Evolutionary conservation across 2,329 filamentous ascomycete genomes (phyloP).

Genomic region (Aureobasidium sp.): DNA sequence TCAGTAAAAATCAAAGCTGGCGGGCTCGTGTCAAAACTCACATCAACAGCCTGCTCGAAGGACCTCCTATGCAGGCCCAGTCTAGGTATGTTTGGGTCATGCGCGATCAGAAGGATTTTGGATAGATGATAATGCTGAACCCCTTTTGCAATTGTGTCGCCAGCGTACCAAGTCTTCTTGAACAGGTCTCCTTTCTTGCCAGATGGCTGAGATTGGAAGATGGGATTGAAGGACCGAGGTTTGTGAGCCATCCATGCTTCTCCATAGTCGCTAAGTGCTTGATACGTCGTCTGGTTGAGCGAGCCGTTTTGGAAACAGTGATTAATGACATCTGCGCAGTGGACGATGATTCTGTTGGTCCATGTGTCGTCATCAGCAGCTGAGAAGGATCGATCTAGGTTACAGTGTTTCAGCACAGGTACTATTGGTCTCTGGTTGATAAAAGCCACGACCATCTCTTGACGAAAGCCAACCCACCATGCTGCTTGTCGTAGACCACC

Average conservation of each 20-base stretch:
- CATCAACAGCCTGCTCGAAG: slow-evolving; percentile 36
- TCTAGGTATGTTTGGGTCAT: slow-evolving; percentile 48
- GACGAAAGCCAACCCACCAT: slow-evolving; percentile 52
- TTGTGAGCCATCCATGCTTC: slow-evolving; percentile 41
- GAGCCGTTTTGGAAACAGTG: slow-evolving; percentile 50
- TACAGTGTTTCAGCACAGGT: slow-evolving; percentile 44
- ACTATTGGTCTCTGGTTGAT: slow-evolving; percentile 39
- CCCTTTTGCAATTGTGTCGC: slow-evolving; percentile 52
- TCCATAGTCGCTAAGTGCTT: slow-evolving; percentile 40
- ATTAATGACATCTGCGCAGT: slow-evolving; percentile 56
- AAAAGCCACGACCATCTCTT: slow-evolving; percentile 52
- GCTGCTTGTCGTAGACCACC: slow-evolving; percentile 43
- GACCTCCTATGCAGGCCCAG: slow-evolving; percentile 38
- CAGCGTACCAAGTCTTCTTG: slow-evolving; percentile 52
- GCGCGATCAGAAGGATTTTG: slow-evolving; percentile 49
- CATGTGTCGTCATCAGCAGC: slow-evolving; percentile 47
- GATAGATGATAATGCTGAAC: slow-evolving; percentile 55
- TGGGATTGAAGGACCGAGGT: slow-evolving; percentile 49
- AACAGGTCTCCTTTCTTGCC: slow-evolving; percentile 38
- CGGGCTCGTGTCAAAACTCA: background rate
- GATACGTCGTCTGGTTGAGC: slow-evolving; percentile 33
- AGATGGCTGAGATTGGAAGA: slow-evolving; percentile 39
- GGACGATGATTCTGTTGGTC: slow-evolving; percentile 50
- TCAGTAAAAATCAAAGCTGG: background rate
- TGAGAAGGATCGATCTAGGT: slow-evolving; percentile 46